These are phyloP conservation scores for Schwanniomyces yamadae DNA, from an alignment of 805 yeast species.

Conservation along the genomic window DNA sequence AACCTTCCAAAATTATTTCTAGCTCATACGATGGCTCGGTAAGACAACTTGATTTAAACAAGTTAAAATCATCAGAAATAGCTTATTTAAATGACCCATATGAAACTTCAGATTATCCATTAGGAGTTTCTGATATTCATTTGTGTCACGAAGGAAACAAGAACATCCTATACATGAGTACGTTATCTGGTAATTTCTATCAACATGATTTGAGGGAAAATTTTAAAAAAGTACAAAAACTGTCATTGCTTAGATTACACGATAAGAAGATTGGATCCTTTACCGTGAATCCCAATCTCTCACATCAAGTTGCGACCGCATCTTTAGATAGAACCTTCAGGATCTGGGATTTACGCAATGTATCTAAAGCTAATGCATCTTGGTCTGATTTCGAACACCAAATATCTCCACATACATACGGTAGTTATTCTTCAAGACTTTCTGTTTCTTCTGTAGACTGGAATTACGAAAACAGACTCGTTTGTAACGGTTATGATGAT, in stretches of 20 bases:
- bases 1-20: conserved; percentile 58
- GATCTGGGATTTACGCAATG: conserved; percentile 80
- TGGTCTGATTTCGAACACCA: conserved; percentile 61
- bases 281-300: conserved; percentile 65
- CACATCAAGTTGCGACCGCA: conserved; percentile 76
- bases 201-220: conserved; percentile 63
- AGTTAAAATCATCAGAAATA: conserved; percentile 55
- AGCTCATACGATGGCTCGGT: conserved; percentile 88
- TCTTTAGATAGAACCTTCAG: conserved; percentile 84
- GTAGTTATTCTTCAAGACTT: conserved; percentile 68
- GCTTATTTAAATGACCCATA: conserved; percentile 48
- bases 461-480: conserved; percentile 65
- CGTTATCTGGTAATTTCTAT: conserved; percentile 78
- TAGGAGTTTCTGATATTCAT: conserved; percentile 76
- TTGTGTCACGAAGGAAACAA: conserved; percentile 45
- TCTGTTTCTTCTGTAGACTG: conserved; percentile 87
- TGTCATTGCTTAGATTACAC: conserved; percentile 58
- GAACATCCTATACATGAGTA: conserved; percentile 66
- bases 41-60: conserved; percentile 65
- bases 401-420: conserved; percentile 50
- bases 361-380: conserved; percentile 32
- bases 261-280: conserved; percentile 94
- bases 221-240: conserved; percentile 24
- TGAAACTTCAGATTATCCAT: conserved; percentile 36
- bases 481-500: conserved; percentile 93